Base-by-base conservation (phyloP, 2,329 filamentous ascomycete species). In the Metarhizium anisopliae region DNA sequence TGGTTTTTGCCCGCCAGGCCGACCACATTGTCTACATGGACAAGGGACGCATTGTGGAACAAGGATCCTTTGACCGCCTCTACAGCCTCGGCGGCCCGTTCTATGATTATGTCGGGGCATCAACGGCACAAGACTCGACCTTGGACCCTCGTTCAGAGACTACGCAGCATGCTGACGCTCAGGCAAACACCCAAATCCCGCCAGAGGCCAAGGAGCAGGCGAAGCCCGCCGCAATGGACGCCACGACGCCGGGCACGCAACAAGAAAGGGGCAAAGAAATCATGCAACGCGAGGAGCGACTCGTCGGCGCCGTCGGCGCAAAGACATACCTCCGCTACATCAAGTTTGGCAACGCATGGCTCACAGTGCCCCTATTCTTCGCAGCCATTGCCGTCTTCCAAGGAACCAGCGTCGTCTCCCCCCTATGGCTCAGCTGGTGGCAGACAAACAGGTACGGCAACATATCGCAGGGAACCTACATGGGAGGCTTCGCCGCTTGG, bases 21-120 rank as follows among this genome's bases (percentile, higher is more conserved):
- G 85, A 89, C 63, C 75, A 83, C 16, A 83, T 89, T 53, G 77
- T 88, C 30, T 81, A 82, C 72, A 83, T 89, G 74, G 78, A 86
- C 47, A 78, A 86, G n/a, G 86, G 85, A 0, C 72, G 67, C 2
- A 81, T 88, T 50, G 73, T 81, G 60, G 81, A 83, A 3, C 74
- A 87, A 25, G 84, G 83, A 11, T 50, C 47, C 3, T 32, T 32
- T 13, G 47, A 50, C 25, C 55, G 10, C 14, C 47, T 50, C 4
- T 2, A 32, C 8, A n/a, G 47, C 29, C 47, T 30, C 7, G 1
- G n/a, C 84, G 83, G 0, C 87, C 47, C 54, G 11, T 55, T 50
- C n/a, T 6, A 30, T 16, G 47, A 50, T 6, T 50, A 32, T 3
- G 14, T 50, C 4, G 47, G 47, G 25, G 4, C 32, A 32, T 32